phyloP scores from a whole-genome alignment of 1,284 basidiomycete species.

The Papiliotrema terrestris region DNA sequence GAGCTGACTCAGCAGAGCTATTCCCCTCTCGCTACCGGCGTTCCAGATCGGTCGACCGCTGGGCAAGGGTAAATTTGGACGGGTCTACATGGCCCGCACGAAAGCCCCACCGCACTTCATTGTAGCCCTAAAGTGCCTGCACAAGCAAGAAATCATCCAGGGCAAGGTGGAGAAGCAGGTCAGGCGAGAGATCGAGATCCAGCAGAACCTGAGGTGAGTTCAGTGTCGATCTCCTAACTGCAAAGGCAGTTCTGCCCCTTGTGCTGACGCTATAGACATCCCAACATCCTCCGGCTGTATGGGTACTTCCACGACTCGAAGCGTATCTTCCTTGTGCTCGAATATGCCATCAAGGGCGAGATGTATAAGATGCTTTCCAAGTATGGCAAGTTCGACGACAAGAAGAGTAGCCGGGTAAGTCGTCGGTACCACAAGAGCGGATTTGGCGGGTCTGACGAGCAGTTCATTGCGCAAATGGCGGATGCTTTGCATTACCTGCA shows the following conservation, averaged over 20 bases:
- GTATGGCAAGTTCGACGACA: constrained; percentile 79
- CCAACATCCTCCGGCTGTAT: constrained; percentile 88
- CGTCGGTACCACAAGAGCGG: background rate
- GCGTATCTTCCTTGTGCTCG: constrained; percentile 96
- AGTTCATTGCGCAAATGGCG: constrained; percentile 98
- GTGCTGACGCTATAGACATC: constrained; percentile 62
- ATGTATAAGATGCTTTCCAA: constrained; percentile 93
- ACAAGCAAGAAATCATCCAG: constrained; percentile 92
- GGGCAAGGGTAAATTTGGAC: constrained; percentile 97
- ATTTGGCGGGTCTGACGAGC: constrained; percentile 8
- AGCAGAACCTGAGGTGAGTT: constrained; percentile 74
- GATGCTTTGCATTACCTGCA: constrained; percentile 93
- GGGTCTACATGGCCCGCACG: constrained; percentile 97
- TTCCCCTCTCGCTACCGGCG: constrained; percentile 58
- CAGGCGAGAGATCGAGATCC: constrained; percentile 96
- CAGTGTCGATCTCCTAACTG: background rate
- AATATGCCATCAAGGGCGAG: constrained; percentile 94
- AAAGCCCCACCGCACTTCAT: constrained; percentile 84
- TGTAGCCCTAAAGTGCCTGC: constrained; percentile 93
- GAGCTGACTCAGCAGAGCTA: constrained; percentile 49
- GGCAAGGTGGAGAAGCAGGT: constrained; percentile 92
- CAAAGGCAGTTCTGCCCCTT: too few relatives aligned
- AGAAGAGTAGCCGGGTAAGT: constrained; percentile 62
- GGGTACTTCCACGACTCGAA: constrained; percentile 98
- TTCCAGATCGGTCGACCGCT: constrained; percentile 95